phyloP scores from a whole-genome alignment of 805 yeast species.

The Scheffersomyces amazonensis region DNA sequence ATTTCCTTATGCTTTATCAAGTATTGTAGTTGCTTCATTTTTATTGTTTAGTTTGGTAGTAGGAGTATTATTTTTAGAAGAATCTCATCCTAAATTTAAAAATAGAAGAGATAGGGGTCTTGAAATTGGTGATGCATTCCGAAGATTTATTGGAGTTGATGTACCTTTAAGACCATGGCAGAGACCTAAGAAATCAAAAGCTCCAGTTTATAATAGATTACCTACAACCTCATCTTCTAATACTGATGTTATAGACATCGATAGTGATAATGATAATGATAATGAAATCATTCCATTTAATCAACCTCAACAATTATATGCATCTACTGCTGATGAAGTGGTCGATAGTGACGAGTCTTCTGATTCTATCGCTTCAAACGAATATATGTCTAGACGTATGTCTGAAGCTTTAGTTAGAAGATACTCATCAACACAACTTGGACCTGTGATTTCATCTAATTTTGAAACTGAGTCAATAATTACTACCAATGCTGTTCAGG shows the following conservation, averaged over 20 bases:
- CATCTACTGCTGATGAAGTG: background rate
- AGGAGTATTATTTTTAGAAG: conserved; percentile 37
- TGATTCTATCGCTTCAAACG: conserved; percentile 5
- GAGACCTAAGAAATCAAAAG: background rate
- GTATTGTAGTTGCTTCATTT: conserved; percentile 29
- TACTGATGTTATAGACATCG: conserved; percentile 1
- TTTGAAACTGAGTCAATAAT: conserved; percentile 4
- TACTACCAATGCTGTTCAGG: conserved; percentile 10
- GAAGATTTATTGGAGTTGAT: conserved; percentile 21
- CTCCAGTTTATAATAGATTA: background rate
- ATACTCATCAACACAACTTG: conserved; percentile 11
- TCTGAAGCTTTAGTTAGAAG: conserved; percentile 19
- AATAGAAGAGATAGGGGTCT: conserved; percentile 27
- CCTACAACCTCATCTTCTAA: background rate
- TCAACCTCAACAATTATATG: background rate
- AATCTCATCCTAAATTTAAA: conserved; percentile 25
- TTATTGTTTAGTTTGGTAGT: conserved; percentile 21
- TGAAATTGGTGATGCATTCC: conserved; percentile 35
- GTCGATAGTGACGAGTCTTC: conserved; percentile 9
- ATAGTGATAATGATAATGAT: conserved; percentile 11
- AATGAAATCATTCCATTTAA: conserved; percentile 4
- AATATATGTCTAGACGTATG: conserved; percentile 13
- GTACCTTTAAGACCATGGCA: conserved; percentile 31
- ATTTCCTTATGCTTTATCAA: conserved; percentile 39
- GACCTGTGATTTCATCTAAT: conserved; percentile 8